Base-by-base conservation (phyloP, 108 stramenopile genomes). In the Fragilaria radians region DNA sequence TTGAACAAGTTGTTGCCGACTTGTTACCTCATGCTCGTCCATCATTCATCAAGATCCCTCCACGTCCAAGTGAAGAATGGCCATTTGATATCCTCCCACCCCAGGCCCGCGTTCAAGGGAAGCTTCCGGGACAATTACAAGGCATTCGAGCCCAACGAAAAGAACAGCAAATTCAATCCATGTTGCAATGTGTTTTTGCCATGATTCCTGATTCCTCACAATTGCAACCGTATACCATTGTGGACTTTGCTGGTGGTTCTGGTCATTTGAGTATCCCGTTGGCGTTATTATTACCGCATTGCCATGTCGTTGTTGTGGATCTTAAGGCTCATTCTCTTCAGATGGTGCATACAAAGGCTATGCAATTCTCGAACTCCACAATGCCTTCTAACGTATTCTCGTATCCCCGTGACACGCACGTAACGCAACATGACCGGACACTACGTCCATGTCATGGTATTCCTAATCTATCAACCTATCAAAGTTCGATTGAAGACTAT, bases 241-340 rank as follows among this genome's bases (percentile, higher is more conserved):
- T 89, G 7, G 87, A 89, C 68, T 85, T 89, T 64, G 79, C 76
- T 30, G 87, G 87, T 14, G 87, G 87, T 17, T 77, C 78, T 11
- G 83, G 87, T 25, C 81, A 81, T 61, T 50, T 89, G 31, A 70
- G 68, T 7, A 75, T 89, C 48, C 81, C 87, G 27, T 36, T 89
- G 48, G 83, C 87, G 11, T 48, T 85, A 48, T 48, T 85, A 26
- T 55, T 89, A 7, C 83, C 88, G 7, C 46, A 68, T 5, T 80
- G 77, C 54, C 55, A 73, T 28, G 63, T 89, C 5, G 61, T 85
- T 53, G 71, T 82, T 45, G 83, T 89, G 5, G 88, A 89, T 72
- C 59, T 89, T 14, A 72, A 71, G 34, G 59, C 66, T 57, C 65
- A 61, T 54, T 76, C 81, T 46, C 61, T 89, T 28, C 68, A 85